These are phyloP conservation scores for Sporothrix luriei DNA, from an alignment of 2,329 filamentous ascomycete genomes.

Conservation along the genomic window DNA sequence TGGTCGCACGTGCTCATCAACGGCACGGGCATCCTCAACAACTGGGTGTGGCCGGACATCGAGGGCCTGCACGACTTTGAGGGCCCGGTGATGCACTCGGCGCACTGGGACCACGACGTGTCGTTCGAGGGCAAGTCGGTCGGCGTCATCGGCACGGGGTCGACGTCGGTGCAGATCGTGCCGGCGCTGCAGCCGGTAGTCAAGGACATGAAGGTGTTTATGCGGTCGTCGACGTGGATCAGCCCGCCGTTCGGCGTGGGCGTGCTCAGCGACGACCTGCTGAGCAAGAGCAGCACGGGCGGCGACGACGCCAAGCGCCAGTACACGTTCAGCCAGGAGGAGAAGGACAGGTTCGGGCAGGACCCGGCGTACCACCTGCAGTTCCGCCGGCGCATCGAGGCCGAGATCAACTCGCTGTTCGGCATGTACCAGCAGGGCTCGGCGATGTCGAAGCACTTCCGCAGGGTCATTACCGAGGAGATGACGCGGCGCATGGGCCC, in stretches of 20 bases:
- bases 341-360: slow-evolving; percentile 30
- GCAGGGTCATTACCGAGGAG: slow-evolving; percentile 48
- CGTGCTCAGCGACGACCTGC: slow-evolving; percentile 40
- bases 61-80: slow-evolving; percentile 43
- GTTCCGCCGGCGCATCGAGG: slow-evolving; percentile 34
- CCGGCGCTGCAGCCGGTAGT: slow-evolving; percentile 36
- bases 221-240: slow-evolving; percentile 35
- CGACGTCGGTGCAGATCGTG: slow-evolving; percentile 41
- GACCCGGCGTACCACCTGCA: slow-evolving; percentile 32
- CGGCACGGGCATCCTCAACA: slow-evolving; percentile 37
- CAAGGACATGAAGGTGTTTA: slow-evolving; percentile 32
- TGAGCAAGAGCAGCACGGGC: slow-evolving; percentile 36
- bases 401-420: slow-evolving; percentile 35
- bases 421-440: slow-evolving; percentile 44
- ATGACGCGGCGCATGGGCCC: slow-evolving; percentile 49
- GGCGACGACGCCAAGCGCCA: slow-evolving; percentile 43
- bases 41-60: slow-evolving; percentile 39
- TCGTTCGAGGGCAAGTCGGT: slow-evolving; percentile 39
- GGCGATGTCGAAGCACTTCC: slow-evolving; percentile 45
- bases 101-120: slow-evolving; percentile 39
- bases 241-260: slow-evolving; percentile 33
- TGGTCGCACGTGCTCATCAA: slow-evolving; percentile 36
- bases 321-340: slow-evolving; percentile 41
- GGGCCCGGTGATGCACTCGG: slow-evolving; percentile 41
- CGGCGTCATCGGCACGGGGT: slow-evolving; percentile 42